These are phyloP conservation scores for Mycena leptocephala DNA, from an alignment of 768 basidiomycete species.

Conservation along the genomic window DNA sequence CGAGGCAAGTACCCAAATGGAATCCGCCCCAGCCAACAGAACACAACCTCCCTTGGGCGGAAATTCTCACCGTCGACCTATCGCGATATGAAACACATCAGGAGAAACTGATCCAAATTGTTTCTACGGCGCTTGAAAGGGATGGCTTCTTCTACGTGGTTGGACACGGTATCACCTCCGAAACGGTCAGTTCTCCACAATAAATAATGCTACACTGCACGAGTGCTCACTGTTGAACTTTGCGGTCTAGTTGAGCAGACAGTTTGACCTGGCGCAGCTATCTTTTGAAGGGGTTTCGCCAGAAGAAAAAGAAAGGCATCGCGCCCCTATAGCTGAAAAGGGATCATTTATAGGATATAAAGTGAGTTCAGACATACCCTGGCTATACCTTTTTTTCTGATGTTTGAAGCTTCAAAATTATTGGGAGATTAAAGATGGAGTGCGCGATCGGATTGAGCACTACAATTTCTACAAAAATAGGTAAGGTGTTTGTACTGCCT, in stretches of 20 bases:
- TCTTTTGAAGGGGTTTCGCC: conserved; percentile 49
- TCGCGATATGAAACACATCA: conserved; percentile 47
- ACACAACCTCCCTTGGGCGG: conserved; percentile 50
- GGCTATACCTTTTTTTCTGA: background rate
- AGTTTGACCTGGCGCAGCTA: conserved; percentile 50
- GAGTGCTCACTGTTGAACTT: background rate
- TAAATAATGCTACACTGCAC: no score
- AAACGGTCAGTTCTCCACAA: conserved; percentile 36
- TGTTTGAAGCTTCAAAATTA: conserved; percentile 49
- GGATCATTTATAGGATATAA: conserved; percentile 56
- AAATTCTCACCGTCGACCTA: conserved; percentile 56
- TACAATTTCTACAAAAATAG: conserved; percentile 51
- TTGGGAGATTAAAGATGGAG: conserved; percentile 55
- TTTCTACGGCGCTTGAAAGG: conserved; percentile 48
- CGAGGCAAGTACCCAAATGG: conserved; percentile 40
- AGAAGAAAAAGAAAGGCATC: conserved; percentile 50
- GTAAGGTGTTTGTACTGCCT: conserved; percentile 22
- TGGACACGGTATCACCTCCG: conserved; percentile 47
- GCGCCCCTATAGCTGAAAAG: conserved; percentile 51
- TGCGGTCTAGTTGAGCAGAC: conserved; percentile 43
- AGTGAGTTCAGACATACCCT: conserved; percentile 28
- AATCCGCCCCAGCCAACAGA: conserved; percentile 39
- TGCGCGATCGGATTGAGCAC: conserved; percentile 53
- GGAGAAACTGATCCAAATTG: conserved; percentile 45
- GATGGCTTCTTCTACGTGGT: conserved; percentile 57